Percentiles rank a stretch among this genome's conserved stretches.
Conservation (phyloP, 164 flowering plant species). For the Pachysandra terminalis region DNA sequence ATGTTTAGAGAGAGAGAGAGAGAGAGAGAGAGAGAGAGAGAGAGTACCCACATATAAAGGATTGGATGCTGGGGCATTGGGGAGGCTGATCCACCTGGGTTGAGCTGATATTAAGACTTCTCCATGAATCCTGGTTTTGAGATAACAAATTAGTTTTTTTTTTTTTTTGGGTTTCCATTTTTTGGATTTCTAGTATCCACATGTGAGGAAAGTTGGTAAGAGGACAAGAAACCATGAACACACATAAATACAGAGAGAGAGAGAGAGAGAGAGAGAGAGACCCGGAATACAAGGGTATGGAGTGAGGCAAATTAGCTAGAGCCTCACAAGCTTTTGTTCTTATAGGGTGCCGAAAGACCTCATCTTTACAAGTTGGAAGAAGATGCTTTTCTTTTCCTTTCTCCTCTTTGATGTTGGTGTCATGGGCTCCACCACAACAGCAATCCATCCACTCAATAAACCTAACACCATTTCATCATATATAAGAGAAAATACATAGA, state of each 20-base stretch:
- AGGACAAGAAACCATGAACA: not conserved
- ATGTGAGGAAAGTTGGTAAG: not conserved
- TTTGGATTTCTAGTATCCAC: not conserved
- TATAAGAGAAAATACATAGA: not conserved
- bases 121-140: conserved; percentile 44
- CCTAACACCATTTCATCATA: conserved; percentile 23
- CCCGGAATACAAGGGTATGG: conserved; percentile 57
- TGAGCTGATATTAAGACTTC: conserved; percentile 40
- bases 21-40: no score
- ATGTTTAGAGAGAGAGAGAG: conserved; percentile 1
- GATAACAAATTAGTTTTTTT: not conserved
- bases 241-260: no score
- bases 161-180: not conserved
- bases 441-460: conserved; percentile 60
- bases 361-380: conserved; percentile 43
- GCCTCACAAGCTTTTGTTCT: conserved; percentile 46
- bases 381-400: conserved; percentile 10
- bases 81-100: conserved; percentile 39
- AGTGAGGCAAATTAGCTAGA: conserved; percentile 44
- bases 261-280: conserved; percentile 13
- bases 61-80: conserved; percentile 18
- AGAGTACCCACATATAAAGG: conserved; percentile 24
- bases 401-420: conserved; percentile 13
- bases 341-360: conserved; percentile 27
- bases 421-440: conserved; percentile 57